phyloP scores from a whole-genome alignment of 2,329 filamentous ascomycete genomes.

The Hymenotorrendiella dingleyae region DNA sequence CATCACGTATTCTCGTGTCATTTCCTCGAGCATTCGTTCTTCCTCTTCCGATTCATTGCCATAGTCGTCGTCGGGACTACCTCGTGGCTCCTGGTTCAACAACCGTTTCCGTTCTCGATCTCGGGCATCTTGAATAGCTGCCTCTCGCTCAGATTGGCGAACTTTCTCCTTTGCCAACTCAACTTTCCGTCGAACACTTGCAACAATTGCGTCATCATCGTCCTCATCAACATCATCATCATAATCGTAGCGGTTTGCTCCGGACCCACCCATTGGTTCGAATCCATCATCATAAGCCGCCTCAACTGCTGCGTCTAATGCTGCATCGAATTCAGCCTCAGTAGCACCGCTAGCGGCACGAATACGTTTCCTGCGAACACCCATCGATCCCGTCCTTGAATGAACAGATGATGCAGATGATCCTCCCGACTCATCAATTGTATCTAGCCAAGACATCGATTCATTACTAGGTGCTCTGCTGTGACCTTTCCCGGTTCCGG shows the following conservation, averaged over 20 bases:
- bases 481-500: conserved; percentile 36
- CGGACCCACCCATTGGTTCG: conserved; percentile 56
- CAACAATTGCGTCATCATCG: conserved; percentile 40
- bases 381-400: conserved; percentile 68
- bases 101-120: conserved; percentile 49
- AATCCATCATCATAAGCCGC: conserved; percentile 91
- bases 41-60: conserved; percentile 63
- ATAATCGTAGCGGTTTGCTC: conserved; percentile 24
- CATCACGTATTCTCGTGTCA: conserved; percentile 76
- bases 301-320: conserved; percentile 90
- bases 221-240: conserved; percentile 38
- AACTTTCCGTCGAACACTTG: conserved; percentile 57
- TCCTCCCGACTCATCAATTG: conserved; percentile 81
- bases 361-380: conserved; percentile 63
- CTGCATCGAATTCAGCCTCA: conserved; percentile 88
- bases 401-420: conserved; percentile 76
- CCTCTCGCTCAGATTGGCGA: conserved; percentile 67
- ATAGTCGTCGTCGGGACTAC: conserved; percentile 52
- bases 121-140: conserved; percentile 52
- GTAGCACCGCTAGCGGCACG: conserved; percentile 64
- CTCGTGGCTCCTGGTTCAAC: conserved; percentile 16
- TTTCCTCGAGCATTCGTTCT: conserved; percentile 76
- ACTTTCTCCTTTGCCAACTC: conserved; percentile 72
- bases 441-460: conserved; percentile 89
- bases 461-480: conserved; percentile 63